Evolutionary conservation across 2,329 filamentous ascomycete genomes (phyloP).

Genomic region (Aplosporella prunicola): DNA sequence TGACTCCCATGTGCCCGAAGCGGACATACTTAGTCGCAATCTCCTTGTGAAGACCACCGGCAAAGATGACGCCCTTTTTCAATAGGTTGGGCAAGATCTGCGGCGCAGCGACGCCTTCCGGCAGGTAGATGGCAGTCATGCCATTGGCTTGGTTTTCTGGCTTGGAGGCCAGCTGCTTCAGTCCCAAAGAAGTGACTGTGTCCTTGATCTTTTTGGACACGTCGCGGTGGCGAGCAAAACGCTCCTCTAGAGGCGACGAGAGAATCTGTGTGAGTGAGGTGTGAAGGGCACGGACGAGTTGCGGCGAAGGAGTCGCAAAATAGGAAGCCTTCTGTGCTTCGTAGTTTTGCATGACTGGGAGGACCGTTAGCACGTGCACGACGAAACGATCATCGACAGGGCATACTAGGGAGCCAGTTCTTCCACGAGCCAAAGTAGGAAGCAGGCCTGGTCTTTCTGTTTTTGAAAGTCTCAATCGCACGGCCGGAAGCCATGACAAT

Average conservation of each 20-base stretch:
- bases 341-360: constrained; percentile 90
- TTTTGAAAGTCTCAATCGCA: constrained; percentile 72
- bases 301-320: constrained; percentile 92
- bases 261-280: constrained; percentile 81
- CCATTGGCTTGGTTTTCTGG: constrained; percentile 89
- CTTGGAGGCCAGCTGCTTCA: constrained; percentile 77
- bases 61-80: constrained; percentile 86
- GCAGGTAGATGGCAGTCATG: constrained; percentile 96
- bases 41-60: constrained; percentile 91
- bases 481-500: constrained; percentile 90
- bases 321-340: constrained; percentile 96
- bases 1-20: constrained; percentile 97
- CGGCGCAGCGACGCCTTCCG: constrained; percentile 68
- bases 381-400: background rate
- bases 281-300: constrained; percentile 86
- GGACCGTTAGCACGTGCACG: constrained; percentile 14
- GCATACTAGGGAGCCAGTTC: constrained; percentile 86
- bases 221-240: constrained; percentile 72
- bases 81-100: constrained; percentile 77
- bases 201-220: constrained; percentile 82
- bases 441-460: constrained; percentile 68
- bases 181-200: constrained; percentile 65
- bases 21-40: constrained; percentile 89
- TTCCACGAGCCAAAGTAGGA: constrained; percentile 95
- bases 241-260: constrained; percentile 65